Percentiles rank a stretch among this genome's conserved stretches.
phyloP scores from a whole-genome alignment of 169 alveolate species.

The Amoebophrya sp. region DNA sequence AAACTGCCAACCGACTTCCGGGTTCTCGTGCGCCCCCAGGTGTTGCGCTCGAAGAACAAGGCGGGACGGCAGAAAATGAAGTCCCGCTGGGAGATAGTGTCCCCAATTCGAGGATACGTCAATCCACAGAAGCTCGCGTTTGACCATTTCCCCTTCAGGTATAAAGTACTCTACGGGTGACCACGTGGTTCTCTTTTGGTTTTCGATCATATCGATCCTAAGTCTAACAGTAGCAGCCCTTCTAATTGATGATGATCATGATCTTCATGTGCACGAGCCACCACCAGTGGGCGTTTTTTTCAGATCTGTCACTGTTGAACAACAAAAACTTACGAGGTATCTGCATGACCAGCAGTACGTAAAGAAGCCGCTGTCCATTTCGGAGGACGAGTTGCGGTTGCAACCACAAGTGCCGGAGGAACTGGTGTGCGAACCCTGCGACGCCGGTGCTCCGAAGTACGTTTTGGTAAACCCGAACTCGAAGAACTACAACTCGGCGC shows the following conservation, averaged over 20 bases:
- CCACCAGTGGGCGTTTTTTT: no score
- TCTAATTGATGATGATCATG: no score
- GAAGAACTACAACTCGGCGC: conserved; percentile 3
- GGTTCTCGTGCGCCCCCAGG: neutral
- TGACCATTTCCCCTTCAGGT: neutral
- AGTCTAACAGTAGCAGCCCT: no score
- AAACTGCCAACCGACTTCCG: neutral
- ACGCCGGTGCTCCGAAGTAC: neutral
- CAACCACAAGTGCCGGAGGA: neutral
- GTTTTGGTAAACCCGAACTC: neutral
- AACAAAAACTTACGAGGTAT: no score
- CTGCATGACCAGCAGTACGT: conserved; percentile 10
- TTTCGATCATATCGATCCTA: no score
- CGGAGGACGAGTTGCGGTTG: no score
- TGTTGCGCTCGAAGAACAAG: neutral
- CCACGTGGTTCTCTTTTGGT: no score
- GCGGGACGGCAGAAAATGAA: neutral
- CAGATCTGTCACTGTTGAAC: no score
- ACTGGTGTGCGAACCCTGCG: neutral
- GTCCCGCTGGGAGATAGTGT: neutral
- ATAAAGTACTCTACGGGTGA: no score
- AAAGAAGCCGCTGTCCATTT: neutral
- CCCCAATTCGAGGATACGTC: neutral
- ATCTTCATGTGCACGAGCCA: no score
- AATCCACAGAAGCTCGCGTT: neutral